Evolutionary conservation across 495 filamentous ascomycete species (phyloP), one percentile per base, ranked within the genome.

Genomic region (Gamarada debralockiae): DNA sequence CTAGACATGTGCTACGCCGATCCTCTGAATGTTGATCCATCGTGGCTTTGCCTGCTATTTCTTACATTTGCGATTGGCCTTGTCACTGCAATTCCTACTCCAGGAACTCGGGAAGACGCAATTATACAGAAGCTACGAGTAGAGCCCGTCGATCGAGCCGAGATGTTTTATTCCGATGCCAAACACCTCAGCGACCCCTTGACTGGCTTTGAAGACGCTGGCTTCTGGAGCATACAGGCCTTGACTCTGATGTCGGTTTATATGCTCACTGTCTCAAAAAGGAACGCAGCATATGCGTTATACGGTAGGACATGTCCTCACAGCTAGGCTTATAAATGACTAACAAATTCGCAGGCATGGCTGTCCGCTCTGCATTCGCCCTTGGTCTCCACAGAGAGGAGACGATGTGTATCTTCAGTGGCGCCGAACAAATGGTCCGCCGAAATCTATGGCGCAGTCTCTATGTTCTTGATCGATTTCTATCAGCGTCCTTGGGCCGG

Each of bases 201-300:
- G 1, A 66, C 68, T n/a, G 78, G 78, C 12, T 76, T 83, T 41
- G 81, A 85, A 62, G 80, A 85, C 65, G 77, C 73, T 39, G 76
- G 78, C 41, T 78, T 84, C 53, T 83, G 80, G 79, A 80, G 79
- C 20, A 69, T 85, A 44, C 81, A 84, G 52, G 79, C 79, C 15
- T 65, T 84, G 49, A 68, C 77, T 0, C 61, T 85, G 46, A 84
- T 84, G 77, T 68, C 81, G 1, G 52, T 84, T 2, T 85, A 82
- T 53, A 81, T 75, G 75, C 63, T 84, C 15, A 63, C 73, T 1
- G 67, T 78, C 17, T 79, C 78, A 20, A 80, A 75, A 58, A 66
- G 80, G 27, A 83, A 85, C 57, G 72, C 76, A 5, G 78, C 82
- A 3, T 84, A 80, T 62, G 72, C 79, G 15, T 82, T 82, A 54